A percentile compares a stretch with the other conserved stretches of the same genome.
These are phyloP conservation scores for Scutellaria baicalensis DNA, from an alignment of 257 asterid genomes.

Conservation along the genomic window DNA sequence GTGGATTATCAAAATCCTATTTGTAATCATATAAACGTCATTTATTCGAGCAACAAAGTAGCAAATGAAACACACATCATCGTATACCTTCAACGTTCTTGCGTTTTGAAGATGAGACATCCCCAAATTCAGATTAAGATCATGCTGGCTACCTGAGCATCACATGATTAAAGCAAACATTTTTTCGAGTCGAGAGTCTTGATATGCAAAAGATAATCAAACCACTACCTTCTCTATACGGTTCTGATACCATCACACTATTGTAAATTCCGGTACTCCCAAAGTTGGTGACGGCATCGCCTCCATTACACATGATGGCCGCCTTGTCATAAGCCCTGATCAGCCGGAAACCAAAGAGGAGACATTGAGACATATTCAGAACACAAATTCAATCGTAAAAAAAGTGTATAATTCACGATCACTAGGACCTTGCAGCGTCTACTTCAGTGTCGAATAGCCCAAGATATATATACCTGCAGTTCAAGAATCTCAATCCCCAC, in stretches of 20 bases:
- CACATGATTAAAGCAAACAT: background rate
- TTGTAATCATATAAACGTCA: background rate
- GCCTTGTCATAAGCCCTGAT: conserved; percentile 82
- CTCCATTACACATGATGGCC: conserved; percentile 56
- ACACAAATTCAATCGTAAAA: background rate
- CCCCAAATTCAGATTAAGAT: conserved; percentile 65
- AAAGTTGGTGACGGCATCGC: conserved; percentile 72
- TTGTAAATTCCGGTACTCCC: conserved; percentile 45
- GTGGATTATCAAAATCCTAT: background rate
- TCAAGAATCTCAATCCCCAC: conserved; percentile 13
- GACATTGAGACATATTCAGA: background rate
- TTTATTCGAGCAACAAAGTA: no score
- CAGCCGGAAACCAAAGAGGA: background rate
- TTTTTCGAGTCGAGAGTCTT: background rate
- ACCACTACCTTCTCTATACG: conserved; percentile 29
- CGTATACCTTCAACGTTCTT: conserved; percentile 27
- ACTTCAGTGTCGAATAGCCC: conserved; percentile 43
- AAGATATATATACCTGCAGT: conserved; percentile 42
- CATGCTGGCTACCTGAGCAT: conserved; percentile 33
- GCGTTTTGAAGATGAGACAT: conserved; percentile 42
- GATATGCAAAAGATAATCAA: background rate
- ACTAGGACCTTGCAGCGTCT: conserved; percentile 43
- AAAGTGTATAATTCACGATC: conserved; percentile 21
- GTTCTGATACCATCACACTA: conserved; percentile 15
- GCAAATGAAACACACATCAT: background rate